A percentile compares a stretch with the other conserved stretches of the same genome.
Evolutionary conservation across 2,329 filamentous ascomycete genomes (phyloP).

Genomic region (Stylonectria norvegica): DNA sequence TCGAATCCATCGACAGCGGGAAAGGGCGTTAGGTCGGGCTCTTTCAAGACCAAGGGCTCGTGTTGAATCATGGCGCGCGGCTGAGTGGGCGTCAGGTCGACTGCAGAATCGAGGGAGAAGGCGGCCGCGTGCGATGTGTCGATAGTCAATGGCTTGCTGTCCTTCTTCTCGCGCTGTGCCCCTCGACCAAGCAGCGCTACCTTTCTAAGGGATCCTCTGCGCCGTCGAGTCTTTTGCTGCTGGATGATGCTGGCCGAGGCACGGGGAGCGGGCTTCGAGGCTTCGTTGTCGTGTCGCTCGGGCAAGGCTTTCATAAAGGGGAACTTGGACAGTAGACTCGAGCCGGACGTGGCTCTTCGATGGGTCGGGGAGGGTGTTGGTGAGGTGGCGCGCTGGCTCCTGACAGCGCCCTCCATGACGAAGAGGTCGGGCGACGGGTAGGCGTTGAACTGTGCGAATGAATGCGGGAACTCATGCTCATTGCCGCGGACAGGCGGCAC

Average conservation of each 20-base stretch:
- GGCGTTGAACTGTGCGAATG: not conserved
- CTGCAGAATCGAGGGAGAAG: slow-evolving; percentile 6
- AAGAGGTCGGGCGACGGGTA: not conserved
- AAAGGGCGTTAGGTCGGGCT: slow-evolving; percentile 44
- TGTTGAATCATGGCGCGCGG: slow-evolving; percentile 23
- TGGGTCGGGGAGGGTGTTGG: slow-evolving; percentile 19
- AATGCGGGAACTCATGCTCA: not conserved
- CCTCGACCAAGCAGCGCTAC: slow-evolving; percentile 78
- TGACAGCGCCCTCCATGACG: slow-evolving; percentile 15
- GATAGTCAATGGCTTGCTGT: slow-evolving; percentile 45
- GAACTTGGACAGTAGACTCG: slow-evolving; percentile 64
- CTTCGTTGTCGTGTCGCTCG: slow-evolving; percentile 37
- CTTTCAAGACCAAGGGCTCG: slow-evolving; percentile 44
- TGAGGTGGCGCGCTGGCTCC: slow-evolving; percentile 7
- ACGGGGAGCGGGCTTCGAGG: slow-evolving; percentile 28
- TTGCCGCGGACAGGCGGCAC: not conserved
- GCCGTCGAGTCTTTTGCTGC: slow-evolving; percentile 57
- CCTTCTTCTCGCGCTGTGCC: slow-evolving; percentile 57
- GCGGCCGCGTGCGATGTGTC: slow-evolving; percentile 35
- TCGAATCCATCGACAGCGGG: slow-evolving; percentile 46
- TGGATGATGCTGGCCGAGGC: slow-evolving; percentile 32
- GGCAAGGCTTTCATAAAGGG: slow-evolving; percentile 58
- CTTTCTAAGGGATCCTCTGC: slow-evolving; percentile 83
- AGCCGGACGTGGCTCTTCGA: slow-evolving; percentile 53
- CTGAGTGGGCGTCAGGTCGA: slow-evolving; percentile 16